Conservation (phyloP, 2,329 filamentous ascomycete genomes). For the Fusarium brachygibbosum region DNA sequence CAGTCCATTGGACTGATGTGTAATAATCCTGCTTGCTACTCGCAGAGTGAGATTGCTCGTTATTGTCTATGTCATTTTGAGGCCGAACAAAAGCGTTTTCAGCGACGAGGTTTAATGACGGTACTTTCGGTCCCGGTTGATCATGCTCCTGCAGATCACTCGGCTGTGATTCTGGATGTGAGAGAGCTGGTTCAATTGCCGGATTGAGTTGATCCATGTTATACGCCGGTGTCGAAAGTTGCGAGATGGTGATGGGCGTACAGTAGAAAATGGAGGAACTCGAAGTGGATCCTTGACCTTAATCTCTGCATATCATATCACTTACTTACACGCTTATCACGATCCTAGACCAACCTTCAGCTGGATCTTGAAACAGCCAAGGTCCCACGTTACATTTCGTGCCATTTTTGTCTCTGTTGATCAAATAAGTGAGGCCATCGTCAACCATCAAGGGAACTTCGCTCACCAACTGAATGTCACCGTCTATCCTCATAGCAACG, state of each 20-base stretch:
- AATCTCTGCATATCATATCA: slow-evolving; percentile 8
- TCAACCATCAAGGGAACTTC: slow-evolving; percentile 10
- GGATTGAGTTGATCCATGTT: slow-evolving; percentile 41
- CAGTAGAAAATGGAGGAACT: slow-evolving; percentile 35
- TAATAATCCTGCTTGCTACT: slow-evolving; percentile 49
- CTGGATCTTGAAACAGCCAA: slow-evolving; percentile 1
- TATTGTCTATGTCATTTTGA: slow-evolving; percentile 1
- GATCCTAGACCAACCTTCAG: slow-evolving; percentile 17
- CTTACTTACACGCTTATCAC: slow-evolving; percentile 33
- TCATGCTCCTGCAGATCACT: slow-evolving; percentile 14
- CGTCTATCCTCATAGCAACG: slow-evolving; percentile 24
- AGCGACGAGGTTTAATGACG: slow-evolving; percentile 42
- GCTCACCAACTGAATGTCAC: slow-evolving; percentile 11
- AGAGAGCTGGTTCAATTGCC: slow-evolving; percentile 17
- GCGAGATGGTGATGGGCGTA: slow-evolving; percentile 36
- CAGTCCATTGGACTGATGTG: slow-evolving; percentile 63
- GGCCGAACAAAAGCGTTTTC: slow-evolving; percentile 29
- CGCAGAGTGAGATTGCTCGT: not conserved
- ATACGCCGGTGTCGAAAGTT: slow-evolving; percentile 38
- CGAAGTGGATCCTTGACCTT: slow-evolving; percentile 22
- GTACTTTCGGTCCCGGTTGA: slow-evolving; percentile 11
- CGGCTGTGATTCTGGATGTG: slow-evolving; percentile 1
- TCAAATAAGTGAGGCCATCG: slow-evolving; percentile 36
- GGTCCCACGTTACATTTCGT: not conserved
- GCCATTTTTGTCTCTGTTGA: slow-evolving; percentile 8